phyloP scores from a whole-genome alignment of 306 rosid genomes.

The Trifolium dubium region DNA sequence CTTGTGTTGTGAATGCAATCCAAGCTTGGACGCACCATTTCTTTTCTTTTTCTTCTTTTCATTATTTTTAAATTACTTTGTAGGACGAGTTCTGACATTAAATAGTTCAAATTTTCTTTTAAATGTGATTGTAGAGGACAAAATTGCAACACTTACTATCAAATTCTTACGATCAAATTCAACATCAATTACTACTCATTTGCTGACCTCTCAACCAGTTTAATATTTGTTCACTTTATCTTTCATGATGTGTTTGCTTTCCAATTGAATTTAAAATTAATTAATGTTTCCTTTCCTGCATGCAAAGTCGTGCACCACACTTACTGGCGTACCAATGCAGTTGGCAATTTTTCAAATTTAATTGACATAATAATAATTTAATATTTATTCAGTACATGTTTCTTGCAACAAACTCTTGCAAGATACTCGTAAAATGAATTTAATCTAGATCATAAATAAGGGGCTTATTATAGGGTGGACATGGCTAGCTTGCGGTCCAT shows the following conservation, averaged over 20 bases:
- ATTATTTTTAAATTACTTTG: too few species aligned
- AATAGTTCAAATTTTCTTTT: too few species aligned
- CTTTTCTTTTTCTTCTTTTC: too few species aligned
- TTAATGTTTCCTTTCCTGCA: slow-evolving; percentile 38
- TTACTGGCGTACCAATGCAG: neutral
- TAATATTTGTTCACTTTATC: neutral
- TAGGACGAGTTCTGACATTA: too few species aligned
- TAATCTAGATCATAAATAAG: neutral
- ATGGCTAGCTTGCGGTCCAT: neutral
- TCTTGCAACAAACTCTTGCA: neutral
- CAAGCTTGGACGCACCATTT: slow-evolving; percentile 4
- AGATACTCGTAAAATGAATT: too few species aligned
- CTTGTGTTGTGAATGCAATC: slow-evolving; percentile 37
- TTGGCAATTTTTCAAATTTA: neutral
- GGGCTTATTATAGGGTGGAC: neutral
- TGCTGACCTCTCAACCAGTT: too few species aligned
- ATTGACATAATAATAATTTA: neutral
- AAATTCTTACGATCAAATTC: too few species aligned
- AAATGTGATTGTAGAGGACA: too few species aligned
- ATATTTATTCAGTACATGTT: neutral
- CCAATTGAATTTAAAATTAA: slow-evolving; percentile 26
- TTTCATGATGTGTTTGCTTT: slow-evolving; percentile 23
- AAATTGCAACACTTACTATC: too few species aligned
- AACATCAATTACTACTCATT: too few species aligned
- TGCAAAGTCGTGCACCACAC: slow-evolving; percentile 61